Percentiles rank a stretch among this genome's conserved stretches.
These are phyloP conservation scores for Platanus orientalis DNA, from an alignment of 164 flowering plant species.

Conservation along the genomic window DNA sequence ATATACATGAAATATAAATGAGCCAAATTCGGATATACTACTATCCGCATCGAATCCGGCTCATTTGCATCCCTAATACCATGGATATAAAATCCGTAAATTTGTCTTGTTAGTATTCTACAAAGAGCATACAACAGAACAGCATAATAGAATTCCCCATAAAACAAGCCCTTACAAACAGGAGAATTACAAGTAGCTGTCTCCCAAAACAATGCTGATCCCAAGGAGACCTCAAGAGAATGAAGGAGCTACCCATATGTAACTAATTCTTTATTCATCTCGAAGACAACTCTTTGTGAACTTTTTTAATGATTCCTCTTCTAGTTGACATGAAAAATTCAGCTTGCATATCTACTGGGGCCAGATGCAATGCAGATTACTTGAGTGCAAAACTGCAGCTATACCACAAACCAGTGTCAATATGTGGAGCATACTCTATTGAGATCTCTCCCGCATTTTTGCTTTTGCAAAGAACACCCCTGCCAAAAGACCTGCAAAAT, in stretches of 20 bases:
- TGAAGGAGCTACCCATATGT: no score
- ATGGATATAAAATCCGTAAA: no score
- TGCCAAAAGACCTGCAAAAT: conserved; percentile 69
- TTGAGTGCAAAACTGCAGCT: neutral
- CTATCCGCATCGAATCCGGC: no score
- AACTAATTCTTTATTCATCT: no score
- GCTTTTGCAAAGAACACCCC: conserved; percentile 92
- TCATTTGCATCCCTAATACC: no score
- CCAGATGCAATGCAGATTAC: neutral
- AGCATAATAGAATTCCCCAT: neutral
- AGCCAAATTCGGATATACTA: no score
- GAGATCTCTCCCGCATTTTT: conserved; percentile 57
- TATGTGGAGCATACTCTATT: conserved; percentile 4
- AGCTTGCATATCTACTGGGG: neutral
- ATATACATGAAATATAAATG: no score
- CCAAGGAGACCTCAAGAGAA: no score
- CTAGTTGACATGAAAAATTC: neutral
- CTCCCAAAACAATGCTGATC: neutral
- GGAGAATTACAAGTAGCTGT: no score
- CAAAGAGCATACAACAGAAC: neutral
- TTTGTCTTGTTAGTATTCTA: neutral
- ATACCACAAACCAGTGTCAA: neutral
- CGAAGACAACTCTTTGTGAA: neutral
- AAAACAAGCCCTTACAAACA: no score
- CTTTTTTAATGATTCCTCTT: neutral